Conservation (phyloP, 495 filamentous ascomycete genomes). For the Pseudoneurospora amorphoporcata region DNA sequence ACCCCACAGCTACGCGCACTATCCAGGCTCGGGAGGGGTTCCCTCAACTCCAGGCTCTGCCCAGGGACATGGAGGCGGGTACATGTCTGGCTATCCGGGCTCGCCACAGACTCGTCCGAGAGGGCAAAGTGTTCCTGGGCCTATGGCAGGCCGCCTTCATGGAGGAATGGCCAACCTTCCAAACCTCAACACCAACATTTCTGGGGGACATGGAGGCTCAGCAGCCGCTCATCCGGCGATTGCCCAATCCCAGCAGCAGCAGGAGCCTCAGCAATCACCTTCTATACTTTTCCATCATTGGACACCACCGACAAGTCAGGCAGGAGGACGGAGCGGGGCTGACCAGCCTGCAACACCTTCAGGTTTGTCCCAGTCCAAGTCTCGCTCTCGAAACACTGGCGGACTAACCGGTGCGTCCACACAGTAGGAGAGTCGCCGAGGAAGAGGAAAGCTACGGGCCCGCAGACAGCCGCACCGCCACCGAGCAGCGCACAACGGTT, state of each 20-base stretch:
- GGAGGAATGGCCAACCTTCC: constrained; percentile 17
- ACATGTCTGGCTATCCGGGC: constrained; percentile 22
- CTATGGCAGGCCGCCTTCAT: constrained; percentile 10
- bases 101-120: constrained; percentile 31
- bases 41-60: constrained; percentile 37
- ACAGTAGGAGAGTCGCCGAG: constrained; percentile 54
- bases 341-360: constrained; percentile 55
- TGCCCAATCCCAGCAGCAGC: constrained; percentile 25
- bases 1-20: constrained; percentile 28
- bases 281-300: constrained; percentile 88
- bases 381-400: constrained; percentile 37
- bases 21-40: constrained; percentile 30
- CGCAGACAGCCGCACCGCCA: constrained; percentile 47
- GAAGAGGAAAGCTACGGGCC: constrained; percentile 61
- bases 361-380: constrained; percentile 53
- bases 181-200: constrained; percentile 25
- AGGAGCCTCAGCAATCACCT: constrained; percentile 42
- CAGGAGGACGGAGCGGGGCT: constrained; percentile 35
- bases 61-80: constrained; percentile 26
- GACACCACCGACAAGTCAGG: constrained; percentile 63
- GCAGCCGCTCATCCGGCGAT: constrained; percentile 21
- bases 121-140: constrained; percentile 30
- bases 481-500: constrained; percentile 42
- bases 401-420: constrained; percentile 40
- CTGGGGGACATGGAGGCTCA: constrained; percentile 13